These are phyloP conservation scores for Magnaporthiopsis poae DNA, from an alignment of 2,329 filamentous ascomycete genomes.

Conservation along the genomic window DNA sequence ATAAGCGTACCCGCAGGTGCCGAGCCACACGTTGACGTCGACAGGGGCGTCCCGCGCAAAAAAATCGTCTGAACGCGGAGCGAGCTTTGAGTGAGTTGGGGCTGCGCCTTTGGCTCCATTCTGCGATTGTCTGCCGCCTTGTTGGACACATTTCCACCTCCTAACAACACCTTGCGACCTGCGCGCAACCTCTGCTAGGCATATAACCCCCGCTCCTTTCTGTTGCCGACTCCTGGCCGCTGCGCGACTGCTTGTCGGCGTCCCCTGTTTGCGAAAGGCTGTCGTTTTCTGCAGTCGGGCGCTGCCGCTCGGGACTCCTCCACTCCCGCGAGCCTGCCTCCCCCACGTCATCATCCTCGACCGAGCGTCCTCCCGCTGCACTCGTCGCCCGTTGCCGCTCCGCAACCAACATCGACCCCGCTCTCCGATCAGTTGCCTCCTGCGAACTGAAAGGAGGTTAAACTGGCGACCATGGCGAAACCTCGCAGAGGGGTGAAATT, in stretches of 20 bases:
- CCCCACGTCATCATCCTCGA: not conserved
- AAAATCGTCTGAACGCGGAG: not conserved
- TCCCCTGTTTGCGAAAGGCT: not conserved
- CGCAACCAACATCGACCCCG: too few relatives aligned
- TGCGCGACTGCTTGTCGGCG: not conserved
- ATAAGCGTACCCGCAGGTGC: not conserved
- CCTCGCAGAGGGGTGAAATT: slow-evolving; percentile 45
- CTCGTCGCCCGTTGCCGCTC: too few relatives aligned
- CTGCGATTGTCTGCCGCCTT: not conserved
- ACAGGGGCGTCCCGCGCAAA: slow-evolving; percentile 4
- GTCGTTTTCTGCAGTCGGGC: not conserved
- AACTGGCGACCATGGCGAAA: slow-evolving; percentile 22
- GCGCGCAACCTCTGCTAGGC: not conserved
- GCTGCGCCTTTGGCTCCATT: not conserved
- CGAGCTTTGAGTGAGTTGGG: not conserved
- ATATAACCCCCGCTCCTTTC: not conserved
- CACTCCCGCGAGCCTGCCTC: not conserved
- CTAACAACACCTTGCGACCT: not conserved
- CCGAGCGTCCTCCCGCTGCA: not conserved
- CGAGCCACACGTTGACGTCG: slow-evolving; percentile 8
- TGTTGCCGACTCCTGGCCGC: not conserved
- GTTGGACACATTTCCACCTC: not conserved
- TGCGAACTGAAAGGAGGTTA: not conserved
- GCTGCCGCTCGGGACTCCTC: not conserved
- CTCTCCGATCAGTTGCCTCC: too few relatives aligned